These are phyloP conservation scores for Saccharomycodes ludwigii DNA, from an alignment of 805 yeast genomes.

Conservation along the genomic window DNA sequence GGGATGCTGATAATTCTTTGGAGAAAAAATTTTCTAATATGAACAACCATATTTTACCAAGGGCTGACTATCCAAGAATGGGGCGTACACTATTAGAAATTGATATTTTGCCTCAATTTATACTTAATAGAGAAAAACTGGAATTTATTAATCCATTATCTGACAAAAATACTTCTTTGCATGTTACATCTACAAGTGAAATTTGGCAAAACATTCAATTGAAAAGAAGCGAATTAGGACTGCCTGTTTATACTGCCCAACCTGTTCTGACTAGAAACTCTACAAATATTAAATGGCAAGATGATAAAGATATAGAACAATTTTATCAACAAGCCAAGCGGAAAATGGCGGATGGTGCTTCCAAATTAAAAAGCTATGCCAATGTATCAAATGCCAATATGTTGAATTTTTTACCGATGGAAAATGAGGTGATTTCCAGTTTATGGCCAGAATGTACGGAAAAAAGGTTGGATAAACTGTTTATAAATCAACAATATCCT, in stretches of 20 bases:
- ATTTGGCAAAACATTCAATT: conserved; percentile 46
- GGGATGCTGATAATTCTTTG: conserved; percentile 21
- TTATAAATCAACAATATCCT: no score
- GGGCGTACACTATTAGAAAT: conserved; percentile 59
- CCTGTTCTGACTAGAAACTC: conserved; percentile 17
- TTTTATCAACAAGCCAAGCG: conserved; percentile 22
- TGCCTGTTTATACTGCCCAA: conserved; percentile 20
- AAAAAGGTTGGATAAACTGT: no score
- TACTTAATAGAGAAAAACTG: conserved; percentile 40
- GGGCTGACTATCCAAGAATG: conserved; percentile 31
- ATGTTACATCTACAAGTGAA: conserved; percentile 36
- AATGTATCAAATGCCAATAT: no score
- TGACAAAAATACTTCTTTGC: conserved; percentile 14
- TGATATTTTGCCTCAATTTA: conserved; percentile 51
- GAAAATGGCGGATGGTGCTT: no score
- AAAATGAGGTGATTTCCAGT: no score
- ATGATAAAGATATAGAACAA: conserved; percentile 25
- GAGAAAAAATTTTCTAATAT: conserved; percentile 14
- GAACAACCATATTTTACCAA: conserved; percentile 11
- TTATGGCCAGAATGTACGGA: no score
- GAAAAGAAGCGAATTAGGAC: conserved; percentile 33
- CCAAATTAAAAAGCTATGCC: no score
- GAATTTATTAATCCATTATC: conserved; percentile 31
- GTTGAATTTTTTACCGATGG: no score
- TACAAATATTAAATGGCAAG: conserved; percentile 28